Conservation (phyloP, 2,329 filamentous ascomycete species). For the Grosmannia clavigera region DNA sequence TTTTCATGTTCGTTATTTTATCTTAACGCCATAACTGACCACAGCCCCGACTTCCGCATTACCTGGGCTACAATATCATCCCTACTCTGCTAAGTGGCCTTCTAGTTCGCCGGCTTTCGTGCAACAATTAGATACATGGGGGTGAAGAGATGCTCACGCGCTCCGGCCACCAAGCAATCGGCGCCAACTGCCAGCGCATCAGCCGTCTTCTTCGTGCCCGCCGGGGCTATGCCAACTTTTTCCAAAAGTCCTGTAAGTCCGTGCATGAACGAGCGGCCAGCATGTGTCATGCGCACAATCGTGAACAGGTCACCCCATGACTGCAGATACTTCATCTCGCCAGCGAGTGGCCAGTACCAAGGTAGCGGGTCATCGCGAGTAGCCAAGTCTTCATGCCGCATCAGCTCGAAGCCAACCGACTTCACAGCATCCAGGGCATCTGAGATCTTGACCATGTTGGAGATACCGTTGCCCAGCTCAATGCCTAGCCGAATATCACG, state of each 20-base stretch:
- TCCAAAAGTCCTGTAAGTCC: slow-evolving; percentile 67
- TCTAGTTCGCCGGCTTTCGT: slow-evolving; percentile 54
- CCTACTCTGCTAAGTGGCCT: background rate
- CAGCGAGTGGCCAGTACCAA: slow-evolving; percentile 90
- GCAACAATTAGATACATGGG: slow-evolving; percentile 98
- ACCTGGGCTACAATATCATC: background rate
- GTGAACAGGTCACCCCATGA: slow-evolving; percentile 70
- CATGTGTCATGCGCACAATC: slow-evolving; percentile 78
- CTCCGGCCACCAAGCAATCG: slow-evolving; percentile 79
- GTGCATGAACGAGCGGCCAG: slow-evolving; percentile 65
- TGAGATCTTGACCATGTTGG: slow-evolving; percentile 75
- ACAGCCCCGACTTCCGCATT: background rate
- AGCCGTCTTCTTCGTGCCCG: slow-evolving; percentile 87
- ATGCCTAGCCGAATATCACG: slow-evolving; percentile 87
- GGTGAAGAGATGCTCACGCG: slow-evolving; percentile 83
- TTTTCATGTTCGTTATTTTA: background rate
- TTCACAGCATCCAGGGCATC: slow-evolving; percentile 77
- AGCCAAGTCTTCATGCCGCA: slow-evolving; percentile 78
- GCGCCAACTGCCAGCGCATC: slow-evolving; percentile 73
- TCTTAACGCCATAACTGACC: background rate
- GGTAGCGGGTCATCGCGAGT: slow-evolving; percentile 61
- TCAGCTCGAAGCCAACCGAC: slow-evolving; percentile 72
- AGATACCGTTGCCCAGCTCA: slow-evolving; percentile 91
- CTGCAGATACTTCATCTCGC: slow-evolving; percentile 73
- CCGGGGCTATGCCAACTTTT: slow-evolving; percentile 59